Evolutionary conservation across 2,329 filamentous ascomycete species (phyloP).

Genomic region (Penicillium sp.): DNA sequence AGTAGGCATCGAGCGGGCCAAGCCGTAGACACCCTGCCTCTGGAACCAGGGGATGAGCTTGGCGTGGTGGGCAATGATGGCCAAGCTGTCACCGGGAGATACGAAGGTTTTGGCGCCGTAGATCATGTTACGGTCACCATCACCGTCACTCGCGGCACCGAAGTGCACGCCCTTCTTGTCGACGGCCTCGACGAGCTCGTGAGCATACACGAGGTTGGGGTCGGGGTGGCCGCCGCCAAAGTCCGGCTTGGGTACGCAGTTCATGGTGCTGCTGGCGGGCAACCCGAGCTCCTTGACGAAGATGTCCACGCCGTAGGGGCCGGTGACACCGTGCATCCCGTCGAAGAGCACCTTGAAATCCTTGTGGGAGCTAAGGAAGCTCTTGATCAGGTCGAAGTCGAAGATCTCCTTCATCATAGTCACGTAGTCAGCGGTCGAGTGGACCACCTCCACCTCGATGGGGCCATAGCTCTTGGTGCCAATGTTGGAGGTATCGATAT

Average conservation of each 20-base stretch:
- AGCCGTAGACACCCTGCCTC: slow-evolving; percentile 90
- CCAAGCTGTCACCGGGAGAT: slow-evolving; percentile 92
- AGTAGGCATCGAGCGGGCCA: slow-evolving; percentile 96
- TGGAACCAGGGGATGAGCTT: slow-evolving; percentile 97
- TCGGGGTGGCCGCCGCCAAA: slow-evolving; percentile 97
- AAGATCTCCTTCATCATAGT: slow-evolving; percentile 98
- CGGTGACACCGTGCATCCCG: slow-evolving; percentile 88
- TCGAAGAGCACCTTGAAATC: slow-evolving; percentile 98
- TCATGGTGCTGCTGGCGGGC: slow-evolving; percentile 71
- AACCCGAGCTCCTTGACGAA: slow-evolving; percentile 92
- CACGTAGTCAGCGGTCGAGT: slow-evolving; percentile 88
- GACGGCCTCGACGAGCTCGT: slow-evolving; percentile 88
- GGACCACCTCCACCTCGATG: slow-evolving; percentile 91
- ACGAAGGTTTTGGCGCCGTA: slow-evolving; percentile 96
- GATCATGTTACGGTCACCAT: slow-evolving; percentile 99
- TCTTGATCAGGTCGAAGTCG: slow-evolving; percentile 92
- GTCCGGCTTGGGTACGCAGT: slow-evolving; percentile 86
- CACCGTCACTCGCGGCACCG: slow-evolving; percentile 91
- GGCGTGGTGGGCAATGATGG: slow-evolving; percentile 96
- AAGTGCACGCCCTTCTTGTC: slow-evolving; percentile 91
- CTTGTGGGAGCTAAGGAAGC: slow-evolving; percentile 78
- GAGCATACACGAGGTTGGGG: slow-evolving; percentile 94
- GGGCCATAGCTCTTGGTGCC: slow-evolving; percentile 78
- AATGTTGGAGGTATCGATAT: slow-evolving; percentile 77
- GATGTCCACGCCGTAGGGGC: slow-evolving; percentile 89